Base-by-base conservation (phyloP, 352 stramenopile genomes). In the Globisporangium megalacanthum region DNA sequence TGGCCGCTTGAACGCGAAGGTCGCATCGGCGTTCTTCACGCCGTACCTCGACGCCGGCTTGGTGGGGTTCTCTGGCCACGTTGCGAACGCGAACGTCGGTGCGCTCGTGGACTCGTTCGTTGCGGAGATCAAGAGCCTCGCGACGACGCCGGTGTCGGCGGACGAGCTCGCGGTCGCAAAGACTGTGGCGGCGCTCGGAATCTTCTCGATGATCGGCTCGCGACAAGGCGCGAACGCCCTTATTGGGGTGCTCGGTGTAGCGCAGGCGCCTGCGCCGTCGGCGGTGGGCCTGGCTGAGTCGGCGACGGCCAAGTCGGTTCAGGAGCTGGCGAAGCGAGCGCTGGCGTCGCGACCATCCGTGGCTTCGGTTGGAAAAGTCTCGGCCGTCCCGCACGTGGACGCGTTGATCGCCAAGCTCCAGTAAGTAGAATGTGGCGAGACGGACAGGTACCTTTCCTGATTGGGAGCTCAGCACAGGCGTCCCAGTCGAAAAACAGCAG, bases 91-190 rank as follows among this genome's bases (percentile, higher is more conserved):
- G 41, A 65, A 92, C 39, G 72, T 81, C 46, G 75, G 79, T 19
- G 69, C 70, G 10, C 75, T 94, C 46, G 73, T 91, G 5, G 72
- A 86, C 63, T 77, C 66, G 54, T 91, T 94, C 61, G 66, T 74
- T 22, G 68, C 73, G 15, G 77, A 89, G 69, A 72, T 94, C 52
- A 91, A 93, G 75, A 88, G 80, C 67, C 66, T 75, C 10, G 85
- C 85, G 22, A 69, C 70, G 29, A 68, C 68, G 10, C 68, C 79
- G 13, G 70, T 84, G 35, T 84, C 77, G 54, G 73, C 75, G 37
- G 79, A 89, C 25, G 85, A 92, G 61, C 72, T 94, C 55, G 76
- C 74, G 53, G 79, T 75, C 7, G 85, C 85, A 63, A 89, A 92
- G 80, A 86, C 69, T 41, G 62, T 67, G 15, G 80, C 79, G 6